Conservation (phyloP, 1,284 basidiomycete genomes). For the Malassezia brasiliensis region DNA sequence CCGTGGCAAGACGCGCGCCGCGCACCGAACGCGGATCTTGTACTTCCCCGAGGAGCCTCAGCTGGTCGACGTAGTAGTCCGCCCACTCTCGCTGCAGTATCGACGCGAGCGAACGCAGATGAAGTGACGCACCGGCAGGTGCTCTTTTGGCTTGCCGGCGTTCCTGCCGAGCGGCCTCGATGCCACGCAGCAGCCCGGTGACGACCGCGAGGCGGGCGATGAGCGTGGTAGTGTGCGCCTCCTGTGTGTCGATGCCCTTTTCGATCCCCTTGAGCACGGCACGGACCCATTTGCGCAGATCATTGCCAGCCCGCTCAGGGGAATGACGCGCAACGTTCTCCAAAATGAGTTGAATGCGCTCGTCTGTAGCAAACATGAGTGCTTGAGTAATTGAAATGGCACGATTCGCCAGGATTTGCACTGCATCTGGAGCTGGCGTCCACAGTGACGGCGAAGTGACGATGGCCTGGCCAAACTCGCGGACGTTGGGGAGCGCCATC, state of each 20-base stretch:
- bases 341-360: constrained; percentile 31
- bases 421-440: constrained; percentile 8
- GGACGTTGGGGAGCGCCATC: constrained; percentile 26
- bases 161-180: constrained; percentile 23
- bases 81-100: constrained; percentile 4
- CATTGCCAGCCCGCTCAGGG: constrained; percentile 25
- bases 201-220: constrained; percentile 34
- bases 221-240: neutral
- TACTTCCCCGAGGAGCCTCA: neutral
- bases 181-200: constrained; percentile 34
- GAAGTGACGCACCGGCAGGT: neutral
- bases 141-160: neutral
- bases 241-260: constrained; percentile 2
- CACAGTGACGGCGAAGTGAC: constrained; percentile 33
- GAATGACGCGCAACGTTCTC: constrained; percentile 19
- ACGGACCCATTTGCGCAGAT: constrained; percentile 25
- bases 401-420: constrained; percentile 17
- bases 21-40: neutral
- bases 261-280: constrained; percentile 23
- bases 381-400: constrained; percentile 26
- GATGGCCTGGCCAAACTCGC: constrained; percentile 29
- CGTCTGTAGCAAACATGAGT: constrained; percentile 26
- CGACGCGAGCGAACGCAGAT: neutral
- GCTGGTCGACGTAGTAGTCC: neutral
- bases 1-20: constrained; percentile 3